Conservation (phyloP, 495 filamentous ascomycete species). For the Penicillium tannophilum region DNA sequence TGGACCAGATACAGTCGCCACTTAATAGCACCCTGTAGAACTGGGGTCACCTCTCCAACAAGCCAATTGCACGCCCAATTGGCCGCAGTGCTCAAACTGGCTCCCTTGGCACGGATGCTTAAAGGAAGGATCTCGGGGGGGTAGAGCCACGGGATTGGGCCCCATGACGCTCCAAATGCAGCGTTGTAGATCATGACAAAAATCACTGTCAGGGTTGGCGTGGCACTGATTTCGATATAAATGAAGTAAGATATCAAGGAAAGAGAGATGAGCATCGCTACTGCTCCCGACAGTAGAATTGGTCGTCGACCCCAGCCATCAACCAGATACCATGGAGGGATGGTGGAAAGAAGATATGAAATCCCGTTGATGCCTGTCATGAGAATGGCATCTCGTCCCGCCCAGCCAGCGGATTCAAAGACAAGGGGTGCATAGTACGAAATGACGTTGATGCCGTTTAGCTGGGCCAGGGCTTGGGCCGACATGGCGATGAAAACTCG, state of each 20-base stretch:
- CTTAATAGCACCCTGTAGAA: constrained; percentile 84
- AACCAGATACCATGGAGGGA: constrained; percentile 97
- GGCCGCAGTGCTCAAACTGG: constrained; percentile 91
- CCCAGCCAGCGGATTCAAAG: constrained; percentile 94
- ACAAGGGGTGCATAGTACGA: constrained; percentile 98
- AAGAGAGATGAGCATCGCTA: constrained; percentile 90
- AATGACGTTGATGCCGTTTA: constrained; percentile 99
- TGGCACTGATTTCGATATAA: constrained; percentile 75
- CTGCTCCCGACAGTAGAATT: constrained; percentile 87
- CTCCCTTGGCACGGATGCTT: constrained; percentile 96
- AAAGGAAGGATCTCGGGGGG: constrained; percentile 96
- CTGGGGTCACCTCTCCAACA: constrained; percentile 90
- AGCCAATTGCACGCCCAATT: constrained; percentile 99
- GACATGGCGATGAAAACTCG: constrained; percentile 99
- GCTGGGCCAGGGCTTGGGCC: constrained; percentile 89
- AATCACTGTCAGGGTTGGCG: constrained; percentile 82
- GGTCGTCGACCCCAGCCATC: constrained; percentile 88
- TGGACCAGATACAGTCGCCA: constrained; percentile 95
- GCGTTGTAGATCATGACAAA: constrained; percentile 99
- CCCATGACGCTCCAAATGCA: constrained; percentile 98
- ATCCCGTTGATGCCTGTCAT: constrained; percentile 98
- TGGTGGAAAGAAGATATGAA: constrained; percentile 84
- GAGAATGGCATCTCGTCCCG: constrained; percentile 83
- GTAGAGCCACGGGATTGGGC: constrained; percentile 96
- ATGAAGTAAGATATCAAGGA: constrained; percentile 95